phyloP scores from a whole-genome alignment of 176 grass and related monocot species.

The Bolboschoenus planiculmis region DNA sequence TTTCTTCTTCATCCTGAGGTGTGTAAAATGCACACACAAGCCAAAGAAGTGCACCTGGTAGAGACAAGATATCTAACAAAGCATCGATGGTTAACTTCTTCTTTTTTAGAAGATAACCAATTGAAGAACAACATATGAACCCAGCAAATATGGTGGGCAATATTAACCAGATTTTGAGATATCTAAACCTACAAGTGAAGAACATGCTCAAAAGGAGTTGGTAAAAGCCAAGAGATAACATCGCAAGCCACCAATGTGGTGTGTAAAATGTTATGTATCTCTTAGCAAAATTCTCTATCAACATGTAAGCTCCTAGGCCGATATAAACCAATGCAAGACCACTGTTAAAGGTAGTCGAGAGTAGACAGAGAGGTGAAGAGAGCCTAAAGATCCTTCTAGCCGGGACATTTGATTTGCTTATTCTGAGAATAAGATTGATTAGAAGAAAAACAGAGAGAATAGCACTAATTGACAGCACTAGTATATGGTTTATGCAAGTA shows the following conservation, averaged over 20 bases:
- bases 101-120: constrained; percentile 28
- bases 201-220: constrained; percentile 27
- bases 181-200: constrained; percentile 25
- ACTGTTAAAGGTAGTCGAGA: constrained; percentile 24
- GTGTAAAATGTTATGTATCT: constrained; percentile 1
- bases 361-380: constrained; percentile 24
- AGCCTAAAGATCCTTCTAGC: constrained; percentile 9
- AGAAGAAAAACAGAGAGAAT: constrained; percentile 24
- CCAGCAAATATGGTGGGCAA: constrained; percentile 18
- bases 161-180: constrained; percentile 36
- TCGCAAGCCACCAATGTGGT: constrained; percentile 44
- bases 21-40: constrained; percentile 30
- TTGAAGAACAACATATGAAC: constrained; percentile 45
- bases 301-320: constrained; percentile 42
- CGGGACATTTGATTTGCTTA: constrained; percentile 16
- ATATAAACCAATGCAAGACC: constrained; percentile 53
- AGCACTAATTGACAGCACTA: background rate
- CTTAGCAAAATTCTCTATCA: constrained; percentile 26
- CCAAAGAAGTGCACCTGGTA: constrained; percentile 40
- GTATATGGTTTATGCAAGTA: constrained; percentile 61
- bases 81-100: constrained; percentile 29
- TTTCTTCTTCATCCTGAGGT: constrained; percentile 11
- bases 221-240: constrained; percentile 40
- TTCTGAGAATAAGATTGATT: constrained; percentile 37
- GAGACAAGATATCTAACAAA: constrained; percentile 51